Conservation (phyloP, 2,329 filamentous ascomycete species). For the Diaporthe longicolla region DNA sequence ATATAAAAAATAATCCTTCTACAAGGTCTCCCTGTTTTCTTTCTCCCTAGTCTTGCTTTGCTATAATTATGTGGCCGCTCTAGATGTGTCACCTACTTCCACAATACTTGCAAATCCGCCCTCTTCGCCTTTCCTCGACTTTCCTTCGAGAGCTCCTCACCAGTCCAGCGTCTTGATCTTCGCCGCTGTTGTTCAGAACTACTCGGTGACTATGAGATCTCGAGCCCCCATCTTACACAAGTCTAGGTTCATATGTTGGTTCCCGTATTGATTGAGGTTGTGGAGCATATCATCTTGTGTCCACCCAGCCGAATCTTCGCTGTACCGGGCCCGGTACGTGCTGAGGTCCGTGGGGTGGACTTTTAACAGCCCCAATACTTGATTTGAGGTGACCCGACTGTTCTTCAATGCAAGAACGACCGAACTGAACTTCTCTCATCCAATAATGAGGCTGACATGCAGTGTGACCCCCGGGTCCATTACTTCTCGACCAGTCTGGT, state of each 20-base stretch:
- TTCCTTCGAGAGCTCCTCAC: not conserved
- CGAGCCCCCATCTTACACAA: not conserved
- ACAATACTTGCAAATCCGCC: not conserved
- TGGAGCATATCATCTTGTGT: not conserved
- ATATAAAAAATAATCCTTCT: not conserved
- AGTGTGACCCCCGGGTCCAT: not conserved
- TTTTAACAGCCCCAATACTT: not conserved
- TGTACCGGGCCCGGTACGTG: not conserved
- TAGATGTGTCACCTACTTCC: not conserved
- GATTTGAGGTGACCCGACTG: not conserved
- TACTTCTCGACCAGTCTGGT: not conserved
- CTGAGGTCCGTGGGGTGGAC: not conserved
- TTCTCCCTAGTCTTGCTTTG: no score
- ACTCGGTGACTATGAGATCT: not conserved
- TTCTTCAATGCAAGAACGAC: not conserved
- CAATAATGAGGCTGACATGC: slow-evolving; percentile 19
- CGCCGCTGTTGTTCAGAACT: not conserved
- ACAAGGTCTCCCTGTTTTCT: not conserved
- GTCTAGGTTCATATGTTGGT: not conserved
- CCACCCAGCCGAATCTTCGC: not conserved
- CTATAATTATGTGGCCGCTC: not conserved
- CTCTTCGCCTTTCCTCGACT: no score
- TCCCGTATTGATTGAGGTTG: not conserved
- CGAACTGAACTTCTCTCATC: not conserved
- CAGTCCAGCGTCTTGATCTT: not conserved